Conservation (phyloP, 2,329 filamentous ascomycete species). For the Ascomycota sp. region DNA sequence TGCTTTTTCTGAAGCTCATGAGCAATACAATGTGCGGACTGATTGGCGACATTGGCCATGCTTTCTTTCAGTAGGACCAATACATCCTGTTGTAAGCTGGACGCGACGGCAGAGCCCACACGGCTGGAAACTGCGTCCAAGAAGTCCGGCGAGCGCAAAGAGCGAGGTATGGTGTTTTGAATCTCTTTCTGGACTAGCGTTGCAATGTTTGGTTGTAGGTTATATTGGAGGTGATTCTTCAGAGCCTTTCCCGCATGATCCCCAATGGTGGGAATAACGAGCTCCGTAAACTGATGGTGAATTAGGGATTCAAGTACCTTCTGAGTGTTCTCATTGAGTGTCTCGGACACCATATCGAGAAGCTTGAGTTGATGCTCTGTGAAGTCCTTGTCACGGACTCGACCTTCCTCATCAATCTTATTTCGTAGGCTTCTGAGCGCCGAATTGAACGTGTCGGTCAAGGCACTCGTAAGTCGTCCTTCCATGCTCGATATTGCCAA, state of each 20-base stretch:
- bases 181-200: conserved; percentile 50
- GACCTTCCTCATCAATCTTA: conserved; percentile 41
- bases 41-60: conserved; percentile 39
- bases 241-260: conserved; percentile 45
- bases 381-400: conserved; percentile 27
- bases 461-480: conserved; percentile 23
- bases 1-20: conserved; percentile 44
- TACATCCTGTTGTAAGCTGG: conserved; percentile 49
- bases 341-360: conserved; percentile 33
- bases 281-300: conserved; percentile 47
- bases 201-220: conserved; percentile 43
- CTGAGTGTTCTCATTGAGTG: conserved; percentile 40
- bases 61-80: conserved; percentile 34
- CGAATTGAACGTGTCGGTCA: conserved; percentile 29
- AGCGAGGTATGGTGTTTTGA: conserved; percentile 44
- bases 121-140: conserved; percentile 47
- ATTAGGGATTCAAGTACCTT: conserved; percentile 59
- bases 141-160: conserved; percentile 52
- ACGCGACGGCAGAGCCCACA: conserved; percentile 41
- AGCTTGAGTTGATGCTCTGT: conserved; percentile 29
- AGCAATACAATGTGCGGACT: conserved; percentile 44
- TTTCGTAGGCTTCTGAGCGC: conserved; percentile 38
- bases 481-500: conserved; percentile 31
- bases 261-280: conserved; percentile 53
- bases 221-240: conserved; percentile 46